Percentiles rank a stretch among this genome's conserved stretches.
phyloP scores from a whole-genome alignment of 148 eudicot genomes.

The Suaeda aralocaspica region DNA sequence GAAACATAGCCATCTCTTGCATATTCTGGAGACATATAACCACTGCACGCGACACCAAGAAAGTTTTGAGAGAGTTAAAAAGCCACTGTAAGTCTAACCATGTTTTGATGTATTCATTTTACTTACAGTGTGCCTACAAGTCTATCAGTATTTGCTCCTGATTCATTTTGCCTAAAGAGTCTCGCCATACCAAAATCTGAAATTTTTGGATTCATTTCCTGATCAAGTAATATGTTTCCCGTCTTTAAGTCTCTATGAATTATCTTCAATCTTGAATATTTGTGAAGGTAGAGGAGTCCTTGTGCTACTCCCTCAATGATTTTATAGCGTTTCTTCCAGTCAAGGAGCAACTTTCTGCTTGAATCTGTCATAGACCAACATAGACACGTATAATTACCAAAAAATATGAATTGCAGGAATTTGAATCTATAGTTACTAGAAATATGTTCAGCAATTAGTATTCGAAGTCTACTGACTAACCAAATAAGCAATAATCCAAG shows the following conservation, averaged over 20 bases:
- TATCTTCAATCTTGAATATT: slow-evolving; percentile 58
- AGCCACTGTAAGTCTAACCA: too few species aligned
- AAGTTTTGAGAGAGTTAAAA: too few species aligned
- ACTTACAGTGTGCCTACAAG: slow-evolving; percentile 59
- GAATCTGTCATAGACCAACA: slow-evolving; percentile 12
- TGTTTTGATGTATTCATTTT: neutral
- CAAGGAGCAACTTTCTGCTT: slow-evolving; percentile 21
- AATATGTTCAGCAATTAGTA: too few species aligned
- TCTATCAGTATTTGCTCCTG: slow-evolving; percentile 43
- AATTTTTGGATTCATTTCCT: slow-evolving; percentile 60
- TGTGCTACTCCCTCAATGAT: slow-evolving; percentile 56
- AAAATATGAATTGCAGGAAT: neutral
- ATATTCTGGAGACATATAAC: slow-evolving; percentile 45
- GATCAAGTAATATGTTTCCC: slow-evolving; percentile 60
- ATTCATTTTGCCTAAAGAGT: slow-evolving; percentile 50
- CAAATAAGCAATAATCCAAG: slow-evolving; percentile 49
- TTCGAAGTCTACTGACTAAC: too few species aligned
- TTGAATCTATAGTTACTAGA: too few species aligned
- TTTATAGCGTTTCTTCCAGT: slow-evolving; percentile 51
- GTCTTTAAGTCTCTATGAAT: slow-evolving; percentile 70
- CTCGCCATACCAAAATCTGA: slow-evolving; percentile 76
- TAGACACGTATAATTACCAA: neutral
- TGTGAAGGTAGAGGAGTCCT: slow-evolving; percentile 68
- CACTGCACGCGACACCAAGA: too few species aligned
- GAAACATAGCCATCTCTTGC: slow-evolving; percentile 31